Conservation (phyloP, 2,329 filamentous ascomycete species). For the Pseudocercospora eumusae region DNA sequence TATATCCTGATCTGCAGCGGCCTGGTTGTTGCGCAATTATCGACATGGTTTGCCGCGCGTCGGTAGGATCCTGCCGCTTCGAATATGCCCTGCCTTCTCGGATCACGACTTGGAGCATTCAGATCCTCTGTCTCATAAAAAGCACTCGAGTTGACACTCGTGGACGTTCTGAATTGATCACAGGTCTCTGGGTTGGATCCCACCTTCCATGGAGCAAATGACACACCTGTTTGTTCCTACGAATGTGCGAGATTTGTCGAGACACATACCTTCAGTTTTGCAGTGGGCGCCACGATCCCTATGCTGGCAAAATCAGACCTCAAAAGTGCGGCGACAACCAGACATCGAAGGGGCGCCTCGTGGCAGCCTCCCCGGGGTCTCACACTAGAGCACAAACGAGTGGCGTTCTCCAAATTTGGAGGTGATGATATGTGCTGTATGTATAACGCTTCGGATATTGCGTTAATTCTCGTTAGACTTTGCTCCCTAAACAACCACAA, state of each 20-base stretch:
- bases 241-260: neutral
- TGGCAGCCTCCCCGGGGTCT: neutral
- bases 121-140: neutral
- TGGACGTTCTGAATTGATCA: neutral
- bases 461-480: neutral
- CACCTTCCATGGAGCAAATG: neutral
- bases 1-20: neutral
- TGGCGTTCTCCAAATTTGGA: neutral
- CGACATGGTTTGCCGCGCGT: neutral
- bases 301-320: neutral
- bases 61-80: too few species aligned
- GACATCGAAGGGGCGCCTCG: conserved; percentile 2
- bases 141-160: neutral
- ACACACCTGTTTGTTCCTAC: neutral
- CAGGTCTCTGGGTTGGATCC: neutral
- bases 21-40: neutral
- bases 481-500: neutral
- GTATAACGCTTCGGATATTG: neutral
- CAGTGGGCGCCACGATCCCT: neutral
- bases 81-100: too few species aligned
- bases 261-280: neutral
- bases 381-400: neutral
- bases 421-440: neutral
- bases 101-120: neutral
- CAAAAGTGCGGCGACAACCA: neutral